These are phyloP conservation scores for Ogataea trehalophila DNA, from an alignment of 805 yeast species.

Conservation along the genomic window DNA sequence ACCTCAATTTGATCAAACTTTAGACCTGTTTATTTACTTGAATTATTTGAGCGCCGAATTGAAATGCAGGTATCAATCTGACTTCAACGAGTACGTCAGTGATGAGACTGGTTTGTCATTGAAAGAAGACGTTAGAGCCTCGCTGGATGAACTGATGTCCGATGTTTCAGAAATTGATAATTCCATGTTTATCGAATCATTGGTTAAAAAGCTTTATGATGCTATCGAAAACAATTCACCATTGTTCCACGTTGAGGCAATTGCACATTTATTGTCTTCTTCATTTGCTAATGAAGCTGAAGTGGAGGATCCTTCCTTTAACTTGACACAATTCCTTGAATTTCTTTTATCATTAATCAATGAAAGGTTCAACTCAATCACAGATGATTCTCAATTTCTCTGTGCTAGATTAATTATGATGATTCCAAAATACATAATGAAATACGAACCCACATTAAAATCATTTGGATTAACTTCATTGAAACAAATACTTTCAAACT, in stretches of 20 bases:
- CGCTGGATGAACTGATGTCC: slow-evolving; percentile 51
- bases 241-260: slow-evolving; percentile 38
- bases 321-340: slow-evolving; percentile 22
- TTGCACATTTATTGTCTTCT: slow-evolving; percentile 36
- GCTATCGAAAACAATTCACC: slow-evolving; percentile 4
- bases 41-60: slow-evolving; percentile 39
- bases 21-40: slow-evolving; percentile 32
- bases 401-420: slow-evolving; percentile 44
- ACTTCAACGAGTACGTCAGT: slow-evolving; percentile 66
- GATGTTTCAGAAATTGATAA: slow-evolving; percentile 44
- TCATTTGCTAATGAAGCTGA: slow-evolving; percentile 38
- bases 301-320: slow-evolving; percentile 13
- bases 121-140: slow-evolving; percentile 52
- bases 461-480: slow-evolving; percentile 23
- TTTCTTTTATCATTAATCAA: slow-evolving; percentile 10
- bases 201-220: slow-evolving; percentile 15
- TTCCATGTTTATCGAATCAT: slow-evolving; percentile 15
- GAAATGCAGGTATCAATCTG: slow-evolving; percentile 47
- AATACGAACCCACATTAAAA: slow-evolving; percentile 35
- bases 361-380: slow-evolving; percentile 11
- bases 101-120: slow-evolving; percentile 68
- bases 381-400: slow-evolving; percentile 33
- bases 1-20: slow-evolving; percentile 13
- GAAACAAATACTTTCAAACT: slow-evolving; percentile 19
- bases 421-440: slow-evolving; percentile 54